These are phyloP conservation scores for Pistacia integerrima DNA, from an alignment of 345 rosid species.

Conservation along the genomic window DNA sequence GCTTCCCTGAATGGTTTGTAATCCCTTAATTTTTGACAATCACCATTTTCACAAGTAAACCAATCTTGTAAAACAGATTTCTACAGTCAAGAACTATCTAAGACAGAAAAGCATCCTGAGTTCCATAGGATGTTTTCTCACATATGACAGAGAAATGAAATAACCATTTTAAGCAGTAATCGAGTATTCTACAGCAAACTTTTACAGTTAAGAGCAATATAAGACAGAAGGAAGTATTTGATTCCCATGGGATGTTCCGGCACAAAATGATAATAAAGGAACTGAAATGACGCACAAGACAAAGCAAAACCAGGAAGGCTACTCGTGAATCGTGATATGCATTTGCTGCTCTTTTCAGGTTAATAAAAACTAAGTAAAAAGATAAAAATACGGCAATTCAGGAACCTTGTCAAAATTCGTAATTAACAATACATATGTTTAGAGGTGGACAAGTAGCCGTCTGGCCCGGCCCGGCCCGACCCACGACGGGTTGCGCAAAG, in stretches of 20 bases:
- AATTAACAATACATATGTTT: not conserved
- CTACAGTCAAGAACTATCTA: too few relatives aligned
- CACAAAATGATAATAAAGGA: not conserved
- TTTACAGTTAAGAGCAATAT: not conserved
- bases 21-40: too few relatives aligned
- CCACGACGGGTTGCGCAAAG: too few relatives aligned
- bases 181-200: not conserved
- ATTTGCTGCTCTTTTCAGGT: not conserved
- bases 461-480: too few relatives aligned
- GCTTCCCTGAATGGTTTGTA: too few relatives aligned
- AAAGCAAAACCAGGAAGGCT: not conserved
- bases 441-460: too few relatives aligned
- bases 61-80: too few relatives aligned
- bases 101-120: too few relatives aligned
- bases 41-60: not conserved
- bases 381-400: not conserved
- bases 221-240: not conserved
- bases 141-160: too few relatives aligned
- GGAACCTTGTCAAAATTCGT: not conserved
- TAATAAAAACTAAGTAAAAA: not conserved
- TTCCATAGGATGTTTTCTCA: too few relatives aligned
- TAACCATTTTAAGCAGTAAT: not conserved
- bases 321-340: not conserved
- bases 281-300: not conserved
- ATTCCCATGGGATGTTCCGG: not conserved